phyloP scores from a whole-genome alignment of 2,329 filamentous ascomycete genomes.

The Neonectria ditissima region DNA sequence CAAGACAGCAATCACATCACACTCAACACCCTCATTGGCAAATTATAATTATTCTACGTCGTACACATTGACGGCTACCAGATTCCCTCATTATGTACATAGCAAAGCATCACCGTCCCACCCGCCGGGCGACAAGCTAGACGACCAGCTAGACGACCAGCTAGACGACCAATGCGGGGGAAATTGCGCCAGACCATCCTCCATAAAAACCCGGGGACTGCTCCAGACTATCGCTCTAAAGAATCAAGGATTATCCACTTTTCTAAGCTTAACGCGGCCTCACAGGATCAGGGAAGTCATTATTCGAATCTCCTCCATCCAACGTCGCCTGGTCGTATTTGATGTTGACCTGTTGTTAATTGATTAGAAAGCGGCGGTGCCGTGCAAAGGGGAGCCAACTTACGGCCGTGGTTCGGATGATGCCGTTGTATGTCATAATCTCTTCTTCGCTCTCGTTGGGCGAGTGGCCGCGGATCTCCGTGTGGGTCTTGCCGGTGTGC shows the following conservation, averaged over 20 bases:
- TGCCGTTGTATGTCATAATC: constrained; percentile 43
- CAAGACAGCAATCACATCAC: background rate
- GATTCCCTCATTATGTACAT: constrained; percentile 1
- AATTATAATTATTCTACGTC: background rate
- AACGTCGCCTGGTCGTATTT: constrained; percentile 28
- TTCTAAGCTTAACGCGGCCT: constrained; percentile 3
- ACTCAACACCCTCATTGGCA: too few relatives aligned
- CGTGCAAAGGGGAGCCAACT: background rate
- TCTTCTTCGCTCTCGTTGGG: constrained; percentile 41
- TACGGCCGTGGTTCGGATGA: constrained; percentile 37
- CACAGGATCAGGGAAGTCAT: constrained; percentile 11
- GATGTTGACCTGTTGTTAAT: constrained; percentile 20
- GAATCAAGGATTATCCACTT: background rate
- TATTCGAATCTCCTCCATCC: constrained; percentile 20
- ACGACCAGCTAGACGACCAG: background rate
- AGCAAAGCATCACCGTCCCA: background rate
- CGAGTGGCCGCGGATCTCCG: constrained; percentile 37
- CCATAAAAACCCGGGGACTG: background rate
- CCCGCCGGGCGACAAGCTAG: background rate
- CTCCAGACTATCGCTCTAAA: background rate
- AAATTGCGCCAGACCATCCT: background rate
- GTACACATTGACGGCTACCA: background rate
- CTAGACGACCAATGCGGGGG: constrained; percentile 7
- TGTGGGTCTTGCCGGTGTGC: constrained; percentile 27
- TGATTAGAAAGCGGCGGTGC: background rate